Percentiles rank a stretch among this genome's conserved stretches.
Evolutionary conservation across 805 yeast genomes (phyloP).

Genomic region (Wickerhamiella occidentalis): DNA sequence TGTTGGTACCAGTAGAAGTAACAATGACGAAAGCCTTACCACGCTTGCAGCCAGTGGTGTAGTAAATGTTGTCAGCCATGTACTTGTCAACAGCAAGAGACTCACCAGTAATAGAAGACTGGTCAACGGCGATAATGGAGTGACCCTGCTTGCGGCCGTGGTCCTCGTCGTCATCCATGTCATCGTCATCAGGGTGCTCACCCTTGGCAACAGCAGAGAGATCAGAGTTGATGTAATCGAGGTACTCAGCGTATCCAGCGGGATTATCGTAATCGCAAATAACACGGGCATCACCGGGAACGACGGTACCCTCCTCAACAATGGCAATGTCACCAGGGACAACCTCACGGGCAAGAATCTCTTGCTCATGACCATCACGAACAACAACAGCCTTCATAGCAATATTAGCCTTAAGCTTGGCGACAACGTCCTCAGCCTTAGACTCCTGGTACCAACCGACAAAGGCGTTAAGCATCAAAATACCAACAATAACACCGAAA

Average conservation of each 20-base stretch:
- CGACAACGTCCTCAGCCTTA: slow-evolving; percentile 97
- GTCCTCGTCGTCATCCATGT: slow-evolving; percentile 27
- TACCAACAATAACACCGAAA: slow-evolving; percentile 92
- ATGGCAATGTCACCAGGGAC: slow-evolving; percentile 92
- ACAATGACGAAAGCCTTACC: slow-evolving; percentile 93
- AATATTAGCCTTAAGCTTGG: slow-evolving; percentile 85
- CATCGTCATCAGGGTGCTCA: slow-evolving; percentile 19
- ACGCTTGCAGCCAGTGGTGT: slow-evolving; percentile 90
- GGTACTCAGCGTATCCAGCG: slow-evolving; percentile 30
- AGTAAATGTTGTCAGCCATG: slow-evolving; percentile 79
- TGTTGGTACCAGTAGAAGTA: slow-evolving; percentile 86
- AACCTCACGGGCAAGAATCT: slow-evolving; percentile 69
- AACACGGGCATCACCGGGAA: slow-evolving; percentile 87
- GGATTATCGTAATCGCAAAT: slow-evolving; percentile 30
- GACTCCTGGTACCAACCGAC: slow-evolving; percentile 96
- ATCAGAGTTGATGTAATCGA: slow-evolving; percentile 30
- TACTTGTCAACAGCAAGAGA: slow-evolving; percentile 91
- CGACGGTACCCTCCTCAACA: slow-evolving; percentile 85
- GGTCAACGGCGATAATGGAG: slow-evolving; percentile 70
- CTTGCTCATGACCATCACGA: slow-evolving; percentile 70
- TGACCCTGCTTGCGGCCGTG: slow-evolving; percentile 69
- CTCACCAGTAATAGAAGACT: slow-evolving; percentile 96
- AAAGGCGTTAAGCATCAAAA: slow-evolving; percentile 73
- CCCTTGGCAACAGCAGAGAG: slow-evolving; percentile 22
- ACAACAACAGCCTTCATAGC: slow-evolving; percentile 81